Base-by-base conservation (phyloP, 2,329 filamentous ascomycete genomes). In the Neonectria ditissima region DNA sequence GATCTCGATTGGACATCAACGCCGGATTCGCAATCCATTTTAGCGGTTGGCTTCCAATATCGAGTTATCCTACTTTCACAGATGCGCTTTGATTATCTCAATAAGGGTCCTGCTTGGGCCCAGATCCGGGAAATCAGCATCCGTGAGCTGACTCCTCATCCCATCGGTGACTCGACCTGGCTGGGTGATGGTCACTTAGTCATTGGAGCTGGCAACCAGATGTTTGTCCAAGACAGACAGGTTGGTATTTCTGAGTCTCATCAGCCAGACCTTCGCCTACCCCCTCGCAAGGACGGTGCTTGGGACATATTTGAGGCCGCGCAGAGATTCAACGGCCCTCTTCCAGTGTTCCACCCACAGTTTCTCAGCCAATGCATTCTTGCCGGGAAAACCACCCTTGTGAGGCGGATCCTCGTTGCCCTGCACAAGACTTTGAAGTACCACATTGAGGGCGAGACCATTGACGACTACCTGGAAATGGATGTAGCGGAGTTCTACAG, bases 1-100 rank as follows among this genome's bases (percentile, higher is more conserved):
- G 94, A 97, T 77, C 86, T 97, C 13, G 94, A 97, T 77, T 97
- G 95, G 95, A 95, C 94, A 1, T 95, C 92, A 3, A 97, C 94
- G 0, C 93, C 93, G 0, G 93, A 97, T 76, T 89, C 89, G 52
- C 93, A 97, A 74, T 95, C 92, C 1, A 94, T 97, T 59, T 83
- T 97, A 20, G 93, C 94, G 1, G 92, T 97, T n/a, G 94, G 94
- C 0, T 97, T 97, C 74, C 90, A 91, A n/a, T 92, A 94, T 68
- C 89, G 91, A 60, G 91, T 97, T 5, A 80, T 97, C 30, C 83
- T 97, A 2, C 86, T 97, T 26, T 91, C 92, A 6, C 94, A 97
- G 75, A 89, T 97, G 80, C 91, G 94, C 13, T 97, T 96, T 74
- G 93, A 97, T 77, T 97, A 97, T 75, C 83, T 97, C 18, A 93